A percentile compares a stretch with the other conserved stretches of the same genome.
Evolutionary conservation across 2,329 filamentous ascomycete genomes (phyloP).

Genomic region (Ceratocystis alfenasii): DNA sequence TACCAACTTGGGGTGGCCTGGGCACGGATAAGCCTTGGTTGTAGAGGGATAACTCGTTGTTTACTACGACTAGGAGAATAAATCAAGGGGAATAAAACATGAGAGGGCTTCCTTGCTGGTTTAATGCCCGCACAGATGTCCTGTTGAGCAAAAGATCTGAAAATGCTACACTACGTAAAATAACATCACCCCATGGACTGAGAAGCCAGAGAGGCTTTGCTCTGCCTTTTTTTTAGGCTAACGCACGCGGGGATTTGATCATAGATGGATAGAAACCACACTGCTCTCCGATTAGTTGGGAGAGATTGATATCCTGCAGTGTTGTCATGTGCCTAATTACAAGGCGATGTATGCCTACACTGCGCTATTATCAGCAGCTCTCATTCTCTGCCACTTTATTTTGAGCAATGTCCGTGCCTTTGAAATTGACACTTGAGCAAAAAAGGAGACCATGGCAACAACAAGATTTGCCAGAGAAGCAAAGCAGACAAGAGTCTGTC

Average conservation of each 20-base stretch:
- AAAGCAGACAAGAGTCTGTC: neutral
- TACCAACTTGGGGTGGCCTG: neutral
- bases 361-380: too few relatives aligned
- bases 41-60: too few relatives aligned
- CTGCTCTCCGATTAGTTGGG: too few relatives aligned
- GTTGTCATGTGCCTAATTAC: too few relatives aligned
- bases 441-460: neutral
- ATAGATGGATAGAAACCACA: neutral
- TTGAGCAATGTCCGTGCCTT: neutral
- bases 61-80: too few relatives aligned
- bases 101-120: neutral
- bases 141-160: slow-evolving; percentile 6
- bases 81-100: neutral
- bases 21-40: too few relatives aligned
- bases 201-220: neutral
- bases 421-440: neutral
- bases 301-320: too few relatives aligned
- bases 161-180: neutral
- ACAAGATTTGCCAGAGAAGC: too few relatives aligned
- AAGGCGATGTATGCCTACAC: too few relatives aligned
- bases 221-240: too few relatives aligned
- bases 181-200: neutral
- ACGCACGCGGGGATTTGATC: neutral
- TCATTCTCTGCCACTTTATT: neutral
- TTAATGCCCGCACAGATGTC: slow-evolving; percentile 4